Conservation (phyloP, 768 basidiomycete species). For the Saitozyma podzolica region DNA sequence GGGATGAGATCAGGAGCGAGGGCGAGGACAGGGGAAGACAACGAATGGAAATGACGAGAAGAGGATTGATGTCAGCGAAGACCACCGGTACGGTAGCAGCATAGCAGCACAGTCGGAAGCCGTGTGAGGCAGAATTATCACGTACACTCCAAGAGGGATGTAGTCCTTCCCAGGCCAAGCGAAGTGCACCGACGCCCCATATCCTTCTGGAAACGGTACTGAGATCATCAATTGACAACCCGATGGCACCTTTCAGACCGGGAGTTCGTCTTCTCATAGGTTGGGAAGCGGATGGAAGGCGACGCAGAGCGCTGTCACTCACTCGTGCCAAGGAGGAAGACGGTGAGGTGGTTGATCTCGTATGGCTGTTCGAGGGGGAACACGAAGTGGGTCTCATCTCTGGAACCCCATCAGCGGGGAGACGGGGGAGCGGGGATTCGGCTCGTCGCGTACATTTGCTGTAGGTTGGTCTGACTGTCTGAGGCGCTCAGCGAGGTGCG, state of each 20-base stretch:
- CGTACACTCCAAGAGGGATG: conserved; percentile 48
- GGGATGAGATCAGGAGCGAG: too few relatives aligned
- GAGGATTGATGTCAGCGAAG: conserved; percentile 1
- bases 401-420: conserved; percentile 10
- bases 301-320: conserved; percentile 13
- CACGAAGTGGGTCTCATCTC: conserved; percentile 51
- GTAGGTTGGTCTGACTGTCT: conserved; percentile 50
- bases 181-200: conserved; percentile 50
- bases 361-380: conserved; percentile 49
- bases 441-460: conserved; percentile 39
- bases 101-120: too few relatives aligned
- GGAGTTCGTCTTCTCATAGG: not conserved
- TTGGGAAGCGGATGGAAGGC: not conserved
- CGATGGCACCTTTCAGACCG: not conserved
- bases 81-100: too few relatives aligned
- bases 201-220: conserved; percentile 52
- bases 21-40: conserved; percentile 6
- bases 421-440: not conserved
- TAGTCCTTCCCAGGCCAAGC: conserved; percentile 50
- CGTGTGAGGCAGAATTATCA: too few relatives aligned
- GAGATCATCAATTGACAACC: not conserved
- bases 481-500: not conserved
- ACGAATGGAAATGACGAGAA: not conserved
- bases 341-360: conserved; percentile 51
- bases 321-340: conserved; percentile 50